Evolutionary conservation across 1,139 yeast species (phyloP).

Genomic region (Diutina siamensis): DNA sequence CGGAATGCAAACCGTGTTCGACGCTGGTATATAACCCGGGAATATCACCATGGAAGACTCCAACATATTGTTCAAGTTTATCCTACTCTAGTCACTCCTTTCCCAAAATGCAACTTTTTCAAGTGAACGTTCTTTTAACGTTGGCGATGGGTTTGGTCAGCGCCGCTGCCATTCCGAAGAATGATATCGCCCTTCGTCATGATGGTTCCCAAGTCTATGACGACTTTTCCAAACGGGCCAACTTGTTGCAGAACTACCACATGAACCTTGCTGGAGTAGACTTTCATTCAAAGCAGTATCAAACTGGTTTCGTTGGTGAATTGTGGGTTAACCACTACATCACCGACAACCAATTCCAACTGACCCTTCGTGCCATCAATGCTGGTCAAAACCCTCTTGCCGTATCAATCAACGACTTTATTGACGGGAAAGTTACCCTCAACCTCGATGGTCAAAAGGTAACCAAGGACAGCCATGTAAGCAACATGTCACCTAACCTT

Average conservation of each 20-base stretch:
- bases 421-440: neutral
- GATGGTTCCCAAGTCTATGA: too few species aligned
- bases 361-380: neutral
- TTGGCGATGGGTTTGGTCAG: neutral
- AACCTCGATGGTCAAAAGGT: neutral
- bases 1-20: neutral
- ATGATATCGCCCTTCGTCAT: too few species aligned
- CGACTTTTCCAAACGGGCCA: too few species aligned
- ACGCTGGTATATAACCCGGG: neutral
- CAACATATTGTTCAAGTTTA: neutral
- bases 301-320: neutral
- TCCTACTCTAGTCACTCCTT: constrained; percentile 4
- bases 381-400: neutral
- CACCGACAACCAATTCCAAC: neutral
- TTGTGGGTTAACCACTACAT: neutral
- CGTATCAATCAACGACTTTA: neutral
- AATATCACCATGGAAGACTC: neutral
- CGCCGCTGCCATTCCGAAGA: neutral
- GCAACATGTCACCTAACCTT: neutral
- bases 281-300: neutral
- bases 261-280: neutral
- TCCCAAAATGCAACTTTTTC: neutral
- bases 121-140: neutral
- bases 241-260: too few species aligned
- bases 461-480: neutral